Evolutionary conservation across 257 asterid genomes (phyloP).

Genomic region (Gentiana macrophylla): DNA sequence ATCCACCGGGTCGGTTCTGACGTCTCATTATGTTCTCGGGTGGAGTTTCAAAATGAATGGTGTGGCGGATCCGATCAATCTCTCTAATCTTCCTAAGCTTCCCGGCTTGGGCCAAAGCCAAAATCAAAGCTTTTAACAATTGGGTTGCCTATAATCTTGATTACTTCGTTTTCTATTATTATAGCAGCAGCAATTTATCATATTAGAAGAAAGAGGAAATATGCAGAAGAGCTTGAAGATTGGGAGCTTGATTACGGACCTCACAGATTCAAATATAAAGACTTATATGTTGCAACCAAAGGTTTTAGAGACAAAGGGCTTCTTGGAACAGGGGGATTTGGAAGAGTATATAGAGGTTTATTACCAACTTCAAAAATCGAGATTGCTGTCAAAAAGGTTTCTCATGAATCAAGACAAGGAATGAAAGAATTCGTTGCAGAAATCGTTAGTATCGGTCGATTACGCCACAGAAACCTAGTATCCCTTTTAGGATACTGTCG

Average conservation of each 20-base stretch:
- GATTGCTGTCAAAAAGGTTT: slow-evolving; percentile 61
- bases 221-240: slow-evolving; percentile 42
- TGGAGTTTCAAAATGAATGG: slow-evolving; percentile 70
- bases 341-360: slow-evolving; percentile 49
- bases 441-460: too few relatives aligned
- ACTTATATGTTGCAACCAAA: slow-evolving; percentile 50
- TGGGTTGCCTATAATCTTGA: slow-evolving; percentile 13
- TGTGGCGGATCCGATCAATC: slow-evolving; percentile 26
- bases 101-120: slow-evolving; percentile 28
- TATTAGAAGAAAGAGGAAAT: slow-evolving; percentile 24
- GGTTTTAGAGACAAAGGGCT: slow-evolving; percentile 51
- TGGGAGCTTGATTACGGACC: slow-evolving; percentile 85
- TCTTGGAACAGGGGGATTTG: slow-evolving; percentile 72
- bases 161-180: slow-evolving; percentile 7
- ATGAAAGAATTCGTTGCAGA: slow-evolving; percentile 49
- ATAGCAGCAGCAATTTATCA: slow-evolving; percentile 2
- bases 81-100: slow-evolving; percentile 17
- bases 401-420: slow-evolving; percentile 66
- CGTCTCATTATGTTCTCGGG: slow-evolving; percentile 62
- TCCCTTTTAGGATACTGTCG: too few relatives aligned
- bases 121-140: slow-evolving; percentile 13
- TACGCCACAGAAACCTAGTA: too few relatives aligned
- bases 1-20: slow-evolving; percentile 53
- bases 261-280: slow-evolving; percentile 46
- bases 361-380: slow-evolving; percentile 21